Evolutionary conservation across 768 basidiomycete genomes (phyloP).

Genomic region (Collybiopsis luxurians): DNA sequence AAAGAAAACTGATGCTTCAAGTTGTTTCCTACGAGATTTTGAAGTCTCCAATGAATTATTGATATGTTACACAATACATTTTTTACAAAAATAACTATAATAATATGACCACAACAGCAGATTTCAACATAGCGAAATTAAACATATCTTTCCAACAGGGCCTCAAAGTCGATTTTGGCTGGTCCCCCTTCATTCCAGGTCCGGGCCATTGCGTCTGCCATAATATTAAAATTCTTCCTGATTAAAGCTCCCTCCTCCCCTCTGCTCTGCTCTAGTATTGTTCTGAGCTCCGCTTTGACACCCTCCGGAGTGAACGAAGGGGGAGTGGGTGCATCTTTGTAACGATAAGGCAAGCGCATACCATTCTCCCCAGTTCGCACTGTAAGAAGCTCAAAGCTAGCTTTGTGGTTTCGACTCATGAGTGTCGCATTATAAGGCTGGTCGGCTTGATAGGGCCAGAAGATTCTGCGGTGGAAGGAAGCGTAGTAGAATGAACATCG

Average conservation of each 20-base stretch:
- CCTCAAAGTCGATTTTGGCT: neutral
- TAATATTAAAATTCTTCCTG: neutral
- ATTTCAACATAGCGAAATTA: too few relatives aligned
- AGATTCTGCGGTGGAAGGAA: too few relatives aligned
- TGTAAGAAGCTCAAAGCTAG: neutral
- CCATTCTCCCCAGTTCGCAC: neutral
- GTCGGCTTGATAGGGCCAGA: neutral
- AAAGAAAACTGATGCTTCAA: too few relatives aligned
- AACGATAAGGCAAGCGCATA: neutral
- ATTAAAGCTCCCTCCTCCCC: neutral
- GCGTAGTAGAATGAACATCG: too few relatives aligned
- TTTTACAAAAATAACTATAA: too few relatives aligned
- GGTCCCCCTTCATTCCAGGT: neutral
- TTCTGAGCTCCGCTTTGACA: neutral
- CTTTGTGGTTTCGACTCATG: neutral
- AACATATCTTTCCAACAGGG: neutral
- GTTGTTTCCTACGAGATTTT: too few relatives aligned
- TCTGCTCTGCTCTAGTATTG: neutral
- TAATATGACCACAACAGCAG: too few relatives aligned
- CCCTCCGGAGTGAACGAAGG: neutral
- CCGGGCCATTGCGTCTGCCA: neutral
- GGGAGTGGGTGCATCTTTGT: neutral
- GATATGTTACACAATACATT: too few relatives aligned
- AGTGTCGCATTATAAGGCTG: constrained; percentile 2
- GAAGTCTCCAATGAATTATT: too few relatives aligned